phyloP scores from a whole-genome alignment of 805 yeast genomes.

The Clavispora phyllophila region DNA sequence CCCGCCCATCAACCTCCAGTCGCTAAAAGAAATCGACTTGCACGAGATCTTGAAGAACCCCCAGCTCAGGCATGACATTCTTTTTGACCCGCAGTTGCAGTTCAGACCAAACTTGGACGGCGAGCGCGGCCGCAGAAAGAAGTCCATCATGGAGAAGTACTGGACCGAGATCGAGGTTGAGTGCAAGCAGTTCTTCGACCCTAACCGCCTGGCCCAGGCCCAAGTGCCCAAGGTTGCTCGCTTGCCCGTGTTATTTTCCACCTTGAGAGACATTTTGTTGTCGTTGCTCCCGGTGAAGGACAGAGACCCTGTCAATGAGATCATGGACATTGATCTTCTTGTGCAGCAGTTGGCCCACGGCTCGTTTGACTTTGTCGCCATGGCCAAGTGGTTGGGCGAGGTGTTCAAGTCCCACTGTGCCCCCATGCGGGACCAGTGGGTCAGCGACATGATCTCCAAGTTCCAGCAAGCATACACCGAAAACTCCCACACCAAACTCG shows the following conservation, averaged over 20 bases:
- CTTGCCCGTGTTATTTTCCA: constrained; percentile 66
- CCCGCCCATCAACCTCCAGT: constrained; percentile 82
- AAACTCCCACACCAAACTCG: constrained; percentile 46
- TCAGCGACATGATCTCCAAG: constrained; percentile 67
- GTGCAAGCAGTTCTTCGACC: constrained; percentile 41
- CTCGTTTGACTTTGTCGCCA: constrained; percentile 65
- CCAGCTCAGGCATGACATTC: constrained; percentile 85
- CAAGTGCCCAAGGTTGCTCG: constrained; percentile 29
- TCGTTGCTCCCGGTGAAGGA: constrained; percentile 77
- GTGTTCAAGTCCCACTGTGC: constrained; percentile 89
- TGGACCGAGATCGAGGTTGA: constrained; percentile 77
- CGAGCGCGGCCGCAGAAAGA: constrained; percentile 80
- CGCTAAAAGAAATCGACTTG: constrained; percentile 79
- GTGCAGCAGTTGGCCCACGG: constrained; percentile 70
- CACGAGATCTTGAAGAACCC: constrained; percentile 88
- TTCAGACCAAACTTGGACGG: constrained; percentile 90
- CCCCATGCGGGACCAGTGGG: constrained; percentile 92
- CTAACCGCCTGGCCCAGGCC: constrained; percentile 13
- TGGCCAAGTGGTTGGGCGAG: constrained; percentile 69
- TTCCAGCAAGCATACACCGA: constrained; percentile 48
- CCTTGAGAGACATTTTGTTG: constrained; percentile 72
- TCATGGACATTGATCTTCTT: constrained; percentile 70
- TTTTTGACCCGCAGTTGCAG: constrained; percentile 88
- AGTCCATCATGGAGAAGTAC: constrained; percentile 69
- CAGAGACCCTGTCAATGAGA: constrained; percentile 57